A percentile compares a stretch with the other conserved stretches of the same genome.
phyloP scores from a whole-genome alignment of 306 rosid species.

The Adenanthera pavonina region DNA sequence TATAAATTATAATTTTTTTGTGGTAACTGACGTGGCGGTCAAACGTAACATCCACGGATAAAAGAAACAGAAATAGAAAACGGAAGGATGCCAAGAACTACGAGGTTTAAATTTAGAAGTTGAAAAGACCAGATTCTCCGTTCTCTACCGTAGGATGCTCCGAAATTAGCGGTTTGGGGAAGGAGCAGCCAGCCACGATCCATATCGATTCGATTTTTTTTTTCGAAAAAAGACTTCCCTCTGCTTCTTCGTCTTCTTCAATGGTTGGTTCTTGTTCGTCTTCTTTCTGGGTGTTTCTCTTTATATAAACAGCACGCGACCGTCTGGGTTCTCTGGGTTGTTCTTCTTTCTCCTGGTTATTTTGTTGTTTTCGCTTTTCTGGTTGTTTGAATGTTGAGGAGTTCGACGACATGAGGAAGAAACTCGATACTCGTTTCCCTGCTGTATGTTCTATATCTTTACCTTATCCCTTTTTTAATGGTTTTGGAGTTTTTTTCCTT shows the following conservation, averaged over 20 bases:
- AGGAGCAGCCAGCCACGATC: background rate
- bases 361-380: background rate
- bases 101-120: background rate
- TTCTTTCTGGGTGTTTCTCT: background rate
- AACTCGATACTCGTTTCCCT: constrained; percentile 81
- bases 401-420: constrained; percentile 61
- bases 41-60: background rate
- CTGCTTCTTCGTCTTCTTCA: constrained; percentile 39
- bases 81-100: too few relatives aligned
- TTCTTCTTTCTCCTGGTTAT: background rate
- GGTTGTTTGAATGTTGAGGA: constrained; percentile 7
- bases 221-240: background rate
- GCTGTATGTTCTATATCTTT: constrained; percentile 51
- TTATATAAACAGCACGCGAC: constrained; percentile 27
- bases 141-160: constrained; percentile 3
- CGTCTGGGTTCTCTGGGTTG: background rate
- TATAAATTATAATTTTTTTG: background rate
- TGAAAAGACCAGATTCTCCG: background rate
- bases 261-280: constrained; percentile 16
- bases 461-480: background rate
- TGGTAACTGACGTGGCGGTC: background rate
- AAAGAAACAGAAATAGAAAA: background rate
- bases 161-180: constrained; percentile 32
- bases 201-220: background rate
- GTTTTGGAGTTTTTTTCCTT: background rate